These are phyloP conservation scores for Aspergillus asperescens DNA, from an alignment of 495 filamentous ascomycete genomes.

Conservation along the genomic window DNA sequence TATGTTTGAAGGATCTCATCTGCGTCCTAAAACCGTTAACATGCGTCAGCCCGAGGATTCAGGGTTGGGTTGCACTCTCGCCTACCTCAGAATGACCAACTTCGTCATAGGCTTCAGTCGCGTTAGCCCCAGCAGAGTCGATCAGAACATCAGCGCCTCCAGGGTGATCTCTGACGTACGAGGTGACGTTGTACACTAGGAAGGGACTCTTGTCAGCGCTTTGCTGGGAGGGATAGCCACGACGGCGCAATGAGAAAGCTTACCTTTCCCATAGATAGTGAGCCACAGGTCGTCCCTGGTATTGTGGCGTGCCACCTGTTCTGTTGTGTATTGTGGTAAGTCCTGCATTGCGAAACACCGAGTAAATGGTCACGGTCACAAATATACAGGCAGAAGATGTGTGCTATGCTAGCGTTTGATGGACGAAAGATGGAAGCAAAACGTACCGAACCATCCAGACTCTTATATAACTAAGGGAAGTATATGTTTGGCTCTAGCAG, in stretches of 20 bases:
- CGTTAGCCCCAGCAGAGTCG: constrained; percentile 49
- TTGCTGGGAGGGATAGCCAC: not conserved
- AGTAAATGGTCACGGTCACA: not conserved
- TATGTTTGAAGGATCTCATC: constrained; percentile 24
- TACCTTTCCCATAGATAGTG: not conserved
- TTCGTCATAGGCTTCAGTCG: constrained; percentile 47
- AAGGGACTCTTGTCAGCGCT: not conserved
- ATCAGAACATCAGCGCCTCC: constrained; percentile 45
- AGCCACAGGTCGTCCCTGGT: constrained; percentile 43
- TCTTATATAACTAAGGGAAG: too few species aligned
- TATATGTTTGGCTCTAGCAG: too few species aligned
- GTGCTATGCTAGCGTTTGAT: too few species aligned
- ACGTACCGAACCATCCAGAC: too few species aligned
- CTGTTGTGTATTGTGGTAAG: constrained; percentile 29
- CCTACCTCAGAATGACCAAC: constrained; percentile 50
- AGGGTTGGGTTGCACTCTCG: constrained; percentile 47
- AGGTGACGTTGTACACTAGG: constrained; percentile 47
- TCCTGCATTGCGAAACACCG: constrained; percentile 1
- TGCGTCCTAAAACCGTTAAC: constrained; percentile 29
- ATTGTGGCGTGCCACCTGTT: constrained; percentile 45
- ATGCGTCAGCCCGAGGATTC: constrained; percentile 21
- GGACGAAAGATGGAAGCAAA: too few species aligned
- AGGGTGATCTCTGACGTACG: constrained; percentile 50
- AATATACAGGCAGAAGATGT: too few species aligned
- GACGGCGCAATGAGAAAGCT: not conserved